Evolutionary conservation across 495 filamentous ascomycete species (phyloP).

Genomic region (Daldinia concentrica): DNA sequence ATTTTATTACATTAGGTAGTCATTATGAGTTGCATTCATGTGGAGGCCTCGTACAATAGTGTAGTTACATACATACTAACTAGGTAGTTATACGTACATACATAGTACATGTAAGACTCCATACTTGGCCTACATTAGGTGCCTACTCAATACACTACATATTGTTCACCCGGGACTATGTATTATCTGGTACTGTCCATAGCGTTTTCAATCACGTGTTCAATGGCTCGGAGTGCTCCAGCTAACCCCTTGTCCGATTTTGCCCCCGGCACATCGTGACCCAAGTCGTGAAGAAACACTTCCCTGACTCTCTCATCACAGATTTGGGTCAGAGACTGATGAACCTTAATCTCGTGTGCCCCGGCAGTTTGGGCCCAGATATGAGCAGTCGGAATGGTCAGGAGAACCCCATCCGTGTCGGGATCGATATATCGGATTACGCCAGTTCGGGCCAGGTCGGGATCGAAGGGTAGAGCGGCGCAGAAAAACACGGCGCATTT

Average conservation of each 20-base stretch:
- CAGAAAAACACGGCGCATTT: conserved; percentile 45
- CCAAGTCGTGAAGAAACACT: conserved; percentile 32
- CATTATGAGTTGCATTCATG: background rate
- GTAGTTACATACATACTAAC: background rate
- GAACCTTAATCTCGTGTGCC: conserved; percentile 24
- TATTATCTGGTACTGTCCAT: conserved; percentile 14
- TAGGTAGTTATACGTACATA: no score
- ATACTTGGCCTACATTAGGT: no score
- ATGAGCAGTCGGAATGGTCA: conserved; percentile 44
- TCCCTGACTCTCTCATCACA: conserved; percentile 35
- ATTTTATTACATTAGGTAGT: conserved; percentile 3
- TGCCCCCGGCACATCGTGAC: conserved; percentile 33
- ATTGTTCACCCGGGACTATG: background rate
- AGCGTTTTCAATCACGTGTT: conserved; percentile 29
- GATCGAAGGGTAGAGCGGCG: conserved; percentile 42
- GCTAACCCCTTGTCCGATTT: conserved; percentile 33
- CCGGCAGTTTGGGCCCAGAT: conserved; percentile 36
- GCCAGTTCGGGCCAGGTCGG: conserved; percentile 35
- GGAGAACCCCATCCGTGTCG: conserved; percentile 33
- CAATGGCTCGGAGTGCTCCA: conserved; percentile 31
- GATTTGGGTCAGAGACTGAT: conserved; percentile 21
- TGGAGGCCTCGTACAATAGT: background rate
- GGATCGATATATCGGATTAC: conserved; percentile 35
- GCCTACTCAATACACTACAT: background rate
- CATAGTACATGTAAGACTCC: no score